Base-by-base conservation (phyloP, 805 yeast genomes). In the Metschnikowia baotianmanensis region DNA sequence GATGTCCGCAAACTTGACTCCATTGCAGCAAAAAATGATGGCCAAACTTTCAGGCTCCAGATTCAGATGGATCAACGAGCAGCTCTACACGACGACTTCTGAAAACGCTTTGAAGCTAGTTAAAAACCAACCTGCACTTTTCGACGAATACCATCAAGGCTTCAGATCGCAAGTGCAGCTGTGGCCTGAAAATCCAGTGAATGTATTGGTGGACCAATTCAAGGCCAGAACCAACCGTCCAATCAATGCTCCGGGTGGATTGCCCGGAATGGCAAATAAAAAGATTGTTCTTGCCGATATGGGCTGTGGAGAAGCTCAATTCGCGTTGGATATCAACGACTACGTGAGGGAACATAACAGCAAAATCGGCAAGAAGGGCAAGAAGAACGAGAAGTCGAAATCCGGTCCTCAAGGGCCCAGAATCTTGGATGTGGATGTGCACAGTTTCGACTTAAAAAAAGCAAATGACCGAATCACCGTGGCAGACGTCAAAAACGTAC, bases 141-240 rank as follows among this genome's bases (percentile, higher is more conserved):
- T 90, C 61, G 93, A 87, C 51, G 98, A 91, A 58, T 93, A 93
- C 55, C 99, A 95, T 59, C 83, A 81, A 42, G 99, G 99, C 0
- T 93, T 93, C 72, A 74, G 95, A 53, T 83, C 90, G 11, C 99
- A 93, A 62, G 98, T 93, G 13, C 89, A 86, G 56, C 75, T 88
- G 16, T 93, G 99, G 99, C 99, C 99, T 3, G 96, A 91, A 64
- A 93, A 93, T 56, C 99, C 99, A 1, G 96, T 93, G n/a, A 84
- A 89, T 63, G 83, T 84, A 2, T 86, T 89, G 64, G 90, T 87
- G 2, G 69, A 77, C 8, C 86, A 84, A 54, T 73, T 93, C 41
- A 77, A 77, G 45, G 57, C 62, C 21, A 70, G 88, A 54, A 69
- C 80, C 1, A 60, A 70, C 10, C 83, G 75, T 55, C 81, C 83